phyloP scores from a whole-genome alignment of 495 filamentous ascomycete genomes.

The Penicillium verhagenii region DNA sequence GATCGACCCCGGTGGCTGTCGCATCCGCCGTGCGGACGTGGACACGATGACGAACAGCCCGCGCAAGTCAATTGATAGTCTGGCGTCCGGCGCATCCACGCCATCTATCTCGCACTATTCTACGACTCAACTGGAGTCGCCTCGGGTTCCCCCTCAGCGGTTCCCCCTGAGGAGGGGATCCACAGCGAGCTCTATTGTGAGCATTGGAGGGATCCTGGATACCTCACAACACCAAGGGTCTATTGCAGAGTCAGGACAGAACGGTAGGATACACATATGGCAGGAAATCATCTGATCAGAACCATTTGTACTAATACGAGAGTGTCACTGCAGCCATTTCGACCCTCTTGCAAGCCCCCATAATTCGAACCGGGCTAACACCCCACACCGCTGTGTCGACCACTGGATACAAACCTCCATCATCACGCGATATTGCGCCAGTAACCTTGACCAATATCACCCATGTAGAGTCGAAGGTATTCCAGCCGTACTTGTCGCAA shows the following conservation, averaged over 20 bases:
- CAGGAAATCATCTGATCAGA: background rate
- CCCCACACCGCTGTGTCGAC: constrained; percentile 67
- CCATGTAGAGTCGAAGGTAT: constrained; percentile 73
- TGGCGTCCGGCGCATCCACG: constrained; percentile 50
- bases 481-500: constrained; percentile 79
- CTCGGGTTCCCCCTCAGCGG: constrained; percentile 42
- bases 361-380: constrained; percentile 80
- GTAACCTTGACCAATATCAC: constrained; percentile 90
- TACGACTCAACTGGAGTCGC: constrained; percentile 47
- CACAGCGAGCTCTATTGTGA: constrained; percentile 81
- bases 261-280: constrained; percentile 53
- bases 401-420: constrained; percentile 75
- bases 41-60: constrained; percentile 63
- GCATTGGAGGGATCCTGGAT: constrained; percentile 74
- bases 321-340: constrained; percentile 68
- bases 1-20: constrained; percentile 37
- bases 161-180: constrained; percentile 69
- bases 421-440: constrained; percentile 90
- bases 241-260: constrained; percentile 74
- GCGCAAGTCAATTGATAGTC: constrained; percentile 69
- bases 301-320: constrained; percentile 6
- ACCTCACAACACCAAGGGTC: constrained; percentile 57
- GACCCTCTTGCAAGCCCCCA: constrained; percentile 85
- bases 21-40: constrained; percentile 36
- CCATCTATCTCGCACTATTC: constrained; percentile 60